Conservation (phyloP, 192 early-diverging fungal species). For the Globomyces pollinis-pini region DNA sequence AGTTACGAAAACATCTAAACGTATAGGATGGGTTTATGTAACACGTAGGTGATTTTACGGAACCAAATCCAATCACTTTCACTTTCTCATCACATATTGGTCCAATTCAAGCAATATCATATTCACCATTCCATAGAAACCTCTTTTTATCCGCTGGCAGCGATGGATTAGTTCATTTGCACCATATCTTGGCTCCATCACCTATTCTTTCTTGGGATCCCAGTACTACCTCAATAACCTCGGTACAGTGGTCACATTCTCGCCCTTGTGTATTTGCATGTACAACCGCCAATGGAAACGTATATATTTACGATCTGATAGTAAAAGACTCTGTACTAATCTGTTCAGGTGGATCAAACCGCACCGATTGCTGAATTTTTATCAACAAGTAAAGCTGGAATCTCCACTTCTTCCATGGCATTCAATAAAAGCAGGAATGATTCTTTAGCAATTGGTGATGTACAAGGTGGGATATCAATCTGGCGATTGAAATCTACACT, state of each 20-base stretch:
- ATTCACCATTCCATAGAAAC: constrained; percentile 36
- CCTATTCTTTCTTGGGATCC: constrained; percentile 34
- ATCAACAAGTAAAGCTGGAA: background rate
- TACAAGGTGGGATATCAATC: background rate
- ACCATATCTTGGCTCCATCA: constrained; percentile 18
- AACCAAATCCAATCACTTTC: constrained; percentile 21
- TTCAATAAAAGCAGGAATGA: background rate
- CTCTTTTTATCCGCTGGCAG: constrained; percentile 30
- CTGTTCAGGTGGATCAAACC: background rate
- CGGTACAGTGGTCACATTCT: constrained; percentile 29
- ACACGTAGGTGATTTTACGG: background rate
- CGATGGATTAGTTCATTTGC: constrained; percentile 32
- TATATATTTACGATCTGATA: constrained; percentile 39
- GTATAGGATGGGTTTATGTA: too few species aligned
- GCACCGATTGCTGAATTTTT: background rate
- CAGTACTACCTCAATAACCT: constrained; percentile 15
- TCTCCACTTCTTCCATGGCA: background rate
- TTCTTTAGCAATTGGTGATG: background rate
- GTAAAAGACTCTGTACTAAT: constrained; percentile 14
- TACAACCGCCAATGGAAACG: constrained; percentile 16
- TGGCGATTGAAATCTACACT: background rate
- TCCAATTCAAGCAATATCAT: constrained; percentile 25
- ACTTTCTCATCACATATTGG: constrained; percentile 34
- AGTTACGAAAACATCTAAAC: too few species aligned
- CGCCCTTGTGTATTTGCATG: constrained; percentile 32